phyloP scores from a whole-genome alignment of 164 flowering plant species.

The Chimonanthus salicifolius region DNA sequence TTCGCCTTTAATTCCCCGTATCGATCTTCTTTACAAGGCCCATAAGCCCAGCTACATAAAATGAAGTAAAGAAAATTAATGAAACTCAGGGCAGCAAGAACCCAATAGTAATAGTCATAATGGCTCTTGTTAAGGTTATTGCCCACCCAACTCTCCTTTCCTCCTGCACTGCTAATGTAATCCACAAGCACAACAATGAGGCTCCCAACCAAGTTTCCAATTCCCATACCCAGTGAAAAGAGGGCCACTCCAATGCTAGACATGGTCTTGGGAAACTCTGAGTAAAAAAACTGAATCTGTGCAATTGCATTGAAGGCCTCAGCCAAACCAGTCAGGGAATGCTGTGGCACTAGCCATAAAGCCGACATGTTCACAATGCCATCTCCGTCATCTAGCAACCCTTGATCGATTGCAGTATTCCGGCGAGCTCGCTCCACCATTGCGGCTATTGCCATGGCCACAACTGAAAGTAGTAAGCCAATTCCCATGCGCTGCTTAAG shows the following conservation, averaged over 20 bases:
- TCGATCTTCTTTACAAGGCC: conserved; percentile 6
- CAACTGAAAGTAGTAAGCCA: conserved; percentile 30
- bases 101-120: conserved; percentile 67
- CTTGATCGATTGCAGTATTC: conserved; percentile 40
- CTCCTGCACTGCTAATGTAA: conserved; percentile 30
- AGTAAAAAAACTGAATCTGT: conserved; percentile 71
- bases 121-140: conserved; percentile 45
- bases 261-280: conserved; percentile 75
- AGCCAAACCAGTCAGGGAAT: conserved; percentile 51
- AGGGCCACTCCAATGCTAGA: conserved; percentile 60
- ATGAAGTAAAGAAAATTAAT: conserved; percentile 36
- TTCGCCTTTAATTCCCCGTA: no score
- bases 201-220: conserved; percentile 55
- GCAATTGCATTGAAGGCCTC: conserved; percentile 76
- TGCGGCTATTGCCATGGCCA: conserved; percentile 23
- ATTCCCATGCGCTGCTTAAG: conserved; percentile 41
- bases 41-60: conserved; percentile 8
- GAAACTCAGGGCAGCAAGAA: conserved; percentile 41
- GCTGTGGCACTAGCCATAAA: conserved; percentile 72
- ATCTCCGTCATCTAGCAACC: conserved; percentile 15
- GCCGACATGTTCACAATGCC: conserved; percentile 67
- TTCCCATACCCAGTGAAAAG: conserved; percentile 52
- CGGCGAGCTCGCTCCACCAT: conserved; percentile 39
- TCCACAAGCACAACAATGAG: conserved; percentile 39
- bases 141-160: conserved; percentile 64